These are phyloP conservation scores for Huntiella omanensis DNA, from an alignment of 2,329 filamentous ascomycete species.

Conservation along the genomic window DNA sequence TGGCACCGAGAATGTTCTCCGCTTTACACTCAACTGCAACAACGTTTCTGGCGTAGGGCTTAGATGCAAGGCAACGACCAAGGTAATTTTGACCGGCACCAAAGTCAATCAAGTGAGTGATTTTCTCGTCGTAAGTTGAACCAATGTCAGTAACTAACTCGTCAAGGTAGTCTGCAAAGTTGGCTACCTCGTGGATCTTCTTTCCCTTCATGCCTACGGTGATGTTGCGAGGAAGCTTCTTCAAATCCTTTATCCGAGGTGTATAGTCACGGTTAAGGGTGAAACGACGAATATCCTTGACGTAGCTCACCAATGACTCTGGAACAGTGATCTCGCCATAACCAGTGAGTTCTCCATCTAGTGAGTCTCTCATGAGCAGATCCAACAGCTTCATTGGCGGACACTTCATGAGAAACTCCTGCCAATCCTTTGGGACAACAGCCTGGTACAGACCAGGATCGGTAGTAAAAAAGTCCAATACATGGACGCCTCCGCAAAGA, in stretches of 20 bases:
- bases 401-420: conserved; percentile 51
- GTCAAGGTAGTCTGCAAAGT: conserved; percentile 76
- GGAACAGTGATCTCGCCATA: conserved; percentile 22
- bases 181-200: conserved; percentile 81
- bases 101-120: conserved; percentile 87
- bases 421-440: conserved; percentile 65
- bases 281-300: conserved; percentile 49
- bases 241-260: conserved; percentile 25
- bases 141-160: conserved; percentile 38
- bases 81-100: conserved; percentile 95
- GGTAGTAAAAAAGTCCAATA: conserved; percentile 85
- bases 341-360: conserved; percentile 21
- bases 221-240: conserved; percentile 48
- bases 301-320: conserved; percentile 48
- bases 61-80: conserved; percentile 65
- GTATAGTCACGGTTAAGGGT: conserved; percentile 45
- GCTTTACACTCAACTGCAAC: conserved; percentile 79
- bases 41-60: conserved; percentile 70
- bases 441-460: conserved; percentile 66
- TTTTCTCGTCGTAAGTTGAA: conserved; percentile 30
- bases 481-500: conserved; percentile 91
- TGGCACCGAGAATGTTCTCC: conserved; percentile 72
- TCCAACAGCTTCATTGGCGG: conserved; percentile 62
- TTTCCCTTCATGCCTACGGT: conserved; percentile 89
- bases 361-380: conserved; percentile 60